phyloP scores from a whole-genome alignment of 2,329 filamentous ascomycete species.

The Mollisia scopiformis region DNA sequence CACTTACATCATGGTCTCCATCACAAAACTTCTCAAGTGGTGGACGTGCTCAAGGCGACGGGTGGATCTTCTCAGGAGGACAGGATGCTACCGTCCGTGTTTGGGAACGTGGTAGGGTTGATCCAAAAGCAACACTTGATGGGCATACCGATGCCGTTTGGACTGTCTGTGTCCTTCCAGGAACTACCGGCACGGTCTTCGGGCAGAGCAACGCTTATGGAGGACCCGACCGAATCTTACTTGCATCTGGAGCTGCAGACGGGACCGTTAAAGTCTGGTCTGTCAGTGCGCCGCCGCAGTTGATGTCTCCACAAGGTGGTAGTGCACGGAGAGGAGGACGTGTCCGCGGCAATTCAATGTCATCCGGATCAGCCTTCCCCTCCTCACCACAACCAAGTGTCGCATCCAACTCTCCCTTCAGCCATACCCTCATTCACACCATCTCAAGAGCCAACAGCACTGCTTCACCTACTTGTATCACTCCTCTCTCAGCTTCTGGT shows the following conservation, averaged over 20 bases:
- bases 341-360: constrained; percentile 88
- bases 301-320: constrained; percentile 78
- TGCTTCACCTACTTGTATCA: constrained; percentile 87
- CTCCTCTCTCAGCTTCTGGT: constrained; percentile 79
- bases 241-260: constrained; percentile 92
- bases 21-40: constrained; percentile 88
- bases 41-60: constrained; percentile 85
- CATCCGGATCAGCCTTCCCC: constrained; percentile 89
- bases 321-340: constrained; percentile 70
- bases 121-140: constrained; percentile 92
- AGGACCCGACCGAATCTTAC: constrained; percentile 79
- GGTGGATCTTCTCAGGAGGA: constrained; percentile 98
- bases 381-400: constrained; percentile 87
- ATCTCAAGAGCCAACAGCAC: constrained; percentile 72
- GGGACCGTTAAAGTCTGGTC: constrained; percentile 94
- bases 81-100: constrained; percentile 92
- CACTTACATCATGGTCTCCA: constrained; percentile 82
- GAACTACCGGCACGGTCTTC: constrained; percentile 79
- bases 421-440: constrained; percentile 85
- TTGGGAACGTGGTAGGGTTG: constrained; percentile 92
- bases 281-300: constrained; percentile 85
- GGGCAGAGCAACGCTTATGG: constrained; percentile 76
- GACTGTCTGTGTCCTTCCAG: constrained; percentile 90
- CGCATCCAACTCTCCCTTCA: constrained; percentile 83
- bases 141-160: constrained; percentile 96